Base-by-base conservation (phyloP, 805 yeast species). In the Sporopachydermia quercuum region DNA sequence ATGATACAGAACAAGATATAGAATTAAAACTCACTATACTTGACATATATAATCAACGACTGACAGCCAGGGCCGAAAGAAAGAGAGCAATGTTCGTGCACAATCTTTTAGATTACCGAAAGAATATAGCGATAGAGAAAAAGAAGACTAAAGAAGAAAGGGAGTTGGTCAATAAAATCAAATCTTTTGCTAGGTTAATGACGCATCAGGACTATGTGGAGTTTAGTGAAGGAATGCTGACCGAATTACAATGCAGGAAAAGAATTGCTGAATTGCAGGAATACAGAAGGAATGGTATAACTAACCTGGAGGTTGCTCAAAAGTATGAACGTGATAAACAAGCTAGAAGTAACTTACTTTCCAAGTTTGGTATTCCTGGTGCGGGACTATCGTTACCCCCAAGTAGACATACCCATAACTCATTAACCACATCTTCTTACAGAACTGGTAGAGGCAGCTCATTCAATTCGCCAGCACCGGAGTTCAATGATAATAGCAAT, bases 1-100 rank as follows among this genome's bases (percentile, higher is more conserved):
- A 89, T 47, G 99, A 91, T 52, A 76, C 77, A 40, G 75, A 79
- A 16, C 76, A 78, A 35, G 98, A 91, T 55, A 80, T 89, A 37
- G 94, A 91, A 53, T 69, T 91, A 54, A 91, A 91, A 57, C 66
- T 91, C 45, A 75, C 94, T 0, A 78, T 87, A 2, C 62, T 91
- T 48, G 94, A 85, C 46, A 87, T 91, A 35, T 91, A 91, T 58
- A 86, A 85, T 53, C 78, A 91, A 23, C 71, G 94, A 47, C 69
- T 91, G 46, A 85, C 96, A 2, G 68, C 89, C 15, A 76, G 99
- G 54, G 94, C 95, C 0, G 98, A 91, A 57, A 71, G 93, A 49
- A 91, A 93, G 60, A 71, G 98, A 44, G 63, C 78, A 15, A 65
- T 91, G 54, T 64, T 91, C 42, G 73, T 75, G 40, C 86, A 93